Evolutionary conservation across 1,284 basidiomycete species (phyloP), one percentile per base, ranked within the genome.

Genomic region (Naganishia liquefaciens): DNA sequence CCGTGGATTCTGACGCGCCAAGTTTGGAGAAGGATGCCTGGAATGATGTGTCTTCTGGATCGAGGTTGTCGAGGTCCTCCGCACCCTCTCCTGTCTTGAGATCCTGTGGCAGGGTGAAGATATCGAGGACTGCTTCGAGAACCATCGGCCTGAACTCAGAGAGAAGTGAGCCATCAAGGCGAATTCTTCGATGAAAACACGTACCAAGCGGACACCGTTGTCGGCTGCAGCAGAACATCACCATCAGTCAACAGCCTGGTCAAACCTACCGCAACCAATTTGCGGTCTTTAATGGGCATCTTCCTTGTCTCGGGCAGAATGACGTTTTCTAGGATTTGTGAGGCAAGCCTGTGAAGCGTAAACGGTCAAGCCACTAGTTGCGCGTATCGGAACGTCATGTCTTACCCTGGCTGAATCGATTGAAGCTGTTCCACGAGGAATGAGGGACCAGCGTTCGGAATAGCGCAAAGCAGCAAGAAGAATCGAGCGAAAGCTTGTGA

Each of bases 11-110:
- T 19, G 89, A 88, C 0, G 95, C 91, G 0, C 91, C 93, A 11
- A 99, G 84, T 52, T 89, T 86, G 62, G 93, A 93, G 80, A 95
- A 99, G 2, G 89, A 88, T 0, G 90, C 90, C 76, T 99, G 95
- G 80, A 97, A 99, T 0, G 92, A 91, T 4, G 88, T 86, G 9
- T 88, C 95, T 74, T 98, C 94, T 69, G 87, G 87, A 77, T 98
- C 95, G 51, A 95, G 73, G 37, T 70, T 72, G 15, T 76, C 74
- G 65, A 90, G 86, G 54, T 81, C 78, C 53, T 81, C 81, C 2
- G 77, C 73, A 19, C 78, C 80, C 5, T 80, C 74, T 1, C 69
- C 70, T 33, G 73, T 71, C 2, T 75, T 82, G 60, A 91, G 82
- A 68, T 89, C 84, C 70, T 90, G 86, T 0, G 88, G 85, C 66